Base-by-base conservation (phyloP, 192 early-diverging fungal species). In the Geosiphon pyriformis region DNA sequence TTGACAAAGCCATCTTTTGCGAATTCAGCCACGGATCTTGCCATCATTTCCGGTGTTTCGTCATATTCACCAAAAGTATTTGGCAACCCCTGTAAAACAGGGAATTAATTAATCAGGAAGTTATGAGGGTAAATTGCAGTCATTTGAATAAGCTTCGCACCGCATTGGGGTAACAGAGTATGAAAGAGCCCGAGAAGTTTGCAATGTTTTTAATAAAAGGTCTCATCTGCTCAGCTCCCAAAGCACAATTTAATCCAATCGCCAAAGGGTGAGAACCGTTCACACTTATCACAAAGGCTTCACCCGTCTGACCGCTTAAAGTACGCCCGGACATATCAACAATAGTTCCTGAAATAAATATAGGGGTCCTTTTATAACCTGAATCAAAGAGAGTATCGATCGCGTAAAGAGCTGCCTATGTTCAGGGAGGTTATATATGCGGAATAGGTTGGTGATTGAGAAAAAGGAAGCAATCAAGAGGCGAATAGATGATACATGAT, bases 31-130 rank as follows among this genome's bases (percentile, higher is more conserved):
- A 98, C 89, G 57, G 90, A 84, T 42, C 82, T 82, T 4, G 91
- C 91, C 95, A 98, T 98, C 48, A 78, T 74, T 49, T 79, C 88
- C 23, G 94, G 91, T 18, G 81, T 81, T 78, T 98, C 90, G 68
- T 98, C 95, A 74, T 98, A 98, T 68, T 92, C 93, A 72, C 95
- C 94, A 80, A 98, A 94, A 6, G 95, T 93, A 76, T 98, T 98
- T 65, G 95, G 95, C 46, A 98, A 77, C 72, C 95, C 95, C 82
- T 84, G 49, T 47, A 56, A 22, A 33, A 65, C 37, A 23, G 7
- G 17, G 6, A 27, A 57, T 27, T 15, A 26, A 58, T 56, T 11
- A 68, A 35, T 52, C 46, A 61, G 4, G 49, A 26, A n/a, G 4
- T 11, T n/a, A n/a, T n/a, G n/a, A 7, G 18, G 6, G n/a, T 30